Base-by-base conservation (phyloP, 176 grass and related monocot genomes). In the Rhynchospora pubera region DNA sequence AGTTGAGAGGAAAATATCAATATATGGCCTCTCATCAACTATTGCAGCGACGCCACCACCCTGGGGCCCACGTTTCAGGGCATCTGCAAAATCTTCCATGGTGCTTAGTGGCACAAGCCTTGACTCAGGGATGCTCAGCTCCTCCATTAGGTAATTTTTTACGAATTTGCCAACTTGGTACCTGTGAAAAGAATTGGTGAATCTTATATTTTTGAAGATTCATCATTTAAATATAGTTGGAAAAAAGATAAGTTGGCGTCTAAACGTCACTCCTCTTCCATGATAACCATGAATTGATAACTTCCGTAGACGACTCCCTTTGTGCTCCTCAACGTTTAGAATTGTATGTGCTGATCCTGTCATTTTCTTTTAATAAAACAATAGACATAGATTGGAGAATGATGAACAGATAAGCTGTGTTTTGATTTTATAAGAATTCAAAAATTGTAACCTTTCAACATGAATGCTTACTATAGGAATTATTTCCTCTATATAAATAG, bases 11-110 rank as follows among this genome's bases (percentile, higher is more conserved):
- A 97, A 97, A 71, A 97, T 86, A 9, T 93, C 83, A 14, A 91
- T 59, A 70, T 88, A 94, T 19, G 92, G 92, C 77, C 63, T 65
- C 81, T 97, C 95, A 59, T 97, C 95, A 42, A 97, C 85, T 28
- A 97, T 91, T 47, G 92, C 95, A 12, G 95, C 92, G 63, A 97
- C 92, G 28, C 92, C 95, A 0, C 95, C 95, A 2, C 62, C 11
- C 23, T 83, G 82, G 1, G 95, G 95, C 9, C 95, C 95, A 9
- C 85, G 95, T 1, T 72, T 89, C 82, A 97, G 90, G 42, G 92
- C 92, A 66, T 87, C 82, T 0, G 87, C 89, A 47, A 93, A 97
- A 44, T 94, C 95, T 45, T 94, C 66, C 28, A 92, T 46, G 0
- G 90, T 87, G 66, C 83, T 92, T 77, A 97, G 58, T 16, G 88